A percentile compares a stretch with the other conserved stretches of the same genome.
Conservation (phyloP, 164 flowering plant species). For the Tetracentron sinense region DNA sequence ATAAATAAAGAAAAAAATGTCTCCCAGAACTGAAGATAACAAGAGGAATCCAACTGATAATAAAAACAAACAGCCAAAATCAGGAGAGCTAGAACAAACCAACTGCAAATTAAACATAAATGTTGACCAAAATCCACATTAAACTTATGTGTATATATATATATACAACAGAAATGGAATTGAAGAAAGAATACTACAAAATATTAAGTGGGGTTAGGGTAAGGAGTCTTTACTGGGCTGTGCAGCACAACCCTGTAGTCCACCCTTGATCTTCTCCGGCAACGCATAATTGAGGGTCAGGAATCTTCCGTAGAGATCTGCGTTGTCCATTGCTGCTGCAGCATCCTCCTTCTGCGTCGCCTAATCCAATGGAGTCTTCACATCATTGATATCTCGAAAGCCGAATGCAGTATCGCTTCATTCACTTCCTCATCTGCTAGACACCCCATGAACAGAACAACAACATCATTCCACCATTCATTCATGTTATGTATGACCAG, state of each 20-base stretch:
- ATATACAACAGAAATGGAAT: not conserved
- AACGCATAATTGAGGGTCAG: slow-evolving; percentile 91
- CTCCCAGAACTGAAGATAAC: too few species aligned
- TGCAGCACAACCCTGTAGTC: slow-evolving; percentile 99
- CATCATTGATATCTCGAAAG: too few species aligned
- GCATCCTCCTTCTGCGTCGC: slow-evolving; percentile 94
- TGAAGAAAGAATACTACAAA: not conserved
- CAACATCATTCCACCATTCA: too few species aligned
- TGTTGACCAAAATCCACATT: too few species aligned
- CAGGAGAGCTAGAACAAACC: too few species aligned
- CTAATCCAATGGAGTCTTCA: slow-evolving; percentile 87
- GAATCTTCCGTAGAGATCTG: slow-evolving; percentile 90
- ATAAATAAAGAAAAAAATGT: too few species aligned
- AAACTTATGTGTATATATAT: not conserved
- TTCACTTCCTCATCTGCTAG: too few species aligned
- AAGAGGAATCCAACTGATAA: too few species aligned
- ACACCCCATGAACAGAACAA: too few species aligned
- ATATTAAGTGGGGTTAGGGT: slow-evolving; percentile 1
- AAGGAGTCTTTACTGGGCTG: slow-evolving; percentile 72
- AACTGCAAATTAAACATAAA: not conserved
- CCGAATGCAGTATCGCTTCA: too few species aligned
- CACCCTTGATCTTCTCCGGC: slow-evolving; percentile 94
- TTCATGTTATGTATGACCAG: too few species aligned
- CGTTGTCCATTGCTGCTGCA: slow-evolving; percentile 91
- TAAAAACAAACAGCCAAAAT: too few species aligned